Evolutionary conservation across 2,329 filamentous ascomycete species (phyloP).

Genomic region (Pestalotiopsis sp.): DNA sequence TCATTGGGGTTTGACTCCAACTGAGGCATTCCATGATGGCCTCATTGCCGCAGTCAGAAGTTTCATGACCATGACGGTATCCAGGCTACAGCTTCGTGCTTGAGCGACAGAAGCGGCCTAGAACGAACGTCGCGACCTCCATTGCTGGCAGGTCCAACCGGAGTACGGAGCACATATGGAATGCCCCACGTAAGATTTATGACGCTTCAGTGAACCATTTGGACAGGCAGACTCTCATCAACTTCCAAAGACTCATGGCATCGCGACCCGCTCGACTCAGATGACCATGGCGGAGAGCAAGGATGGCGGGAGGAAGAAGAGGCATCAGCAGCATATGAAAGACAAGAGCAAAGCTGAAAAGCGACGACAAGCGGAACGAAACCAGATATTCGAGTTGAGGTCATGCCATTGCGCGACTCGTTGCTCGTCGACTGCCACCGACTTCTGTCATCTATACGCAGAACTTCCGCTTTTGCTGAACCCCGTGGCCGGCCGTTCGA

Average conservation of each 20-base stretch:
- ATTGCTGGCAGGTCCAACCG: not conserved
- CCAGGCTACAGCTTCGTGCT: not conserved
- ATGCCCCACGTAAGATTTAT: not conserved
- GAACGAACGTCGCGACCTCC: not conserved
- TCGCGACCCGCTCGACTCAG: not conserved
- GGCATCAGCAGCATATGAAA: slow-evolving; percentile 1
- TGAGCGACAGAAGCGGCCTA: not conserved
- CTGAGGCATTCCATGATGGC: not conserved
- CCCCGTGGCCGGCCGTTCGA: not conserved
- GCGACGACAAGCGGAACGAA: not conserved
- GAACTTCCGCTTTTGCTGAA: not conserved
- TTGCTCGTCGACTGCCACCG: slow-evolving; percentile 1
- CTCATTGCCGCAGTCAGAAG: not conserved
- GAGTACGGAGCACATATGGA: not conserved
- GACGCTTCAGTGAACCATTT: not conserved
- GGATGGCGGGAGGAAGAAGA: not conserved
- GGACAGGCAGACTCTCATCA: not conserved
- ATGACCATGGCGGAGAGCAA: not conserved
- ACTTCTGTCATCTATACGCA: not conserved
- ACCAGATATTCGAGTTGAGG: not conserved
- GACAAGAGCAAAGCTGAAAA: not conserved
- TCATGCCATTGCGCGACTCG: not conserved
- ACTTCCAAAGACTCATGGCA: not conserved
- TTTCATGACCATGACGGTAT: not conserved
- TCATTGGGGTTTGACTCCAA: not conserved